A percentile compares a stretch with the other conserved stretches of the same genome.
These are phyloP conservation scores for Jatropha multifida DNA, from an alignment of 441 rosid genomes.

Conservation along the genomic window DNA sequence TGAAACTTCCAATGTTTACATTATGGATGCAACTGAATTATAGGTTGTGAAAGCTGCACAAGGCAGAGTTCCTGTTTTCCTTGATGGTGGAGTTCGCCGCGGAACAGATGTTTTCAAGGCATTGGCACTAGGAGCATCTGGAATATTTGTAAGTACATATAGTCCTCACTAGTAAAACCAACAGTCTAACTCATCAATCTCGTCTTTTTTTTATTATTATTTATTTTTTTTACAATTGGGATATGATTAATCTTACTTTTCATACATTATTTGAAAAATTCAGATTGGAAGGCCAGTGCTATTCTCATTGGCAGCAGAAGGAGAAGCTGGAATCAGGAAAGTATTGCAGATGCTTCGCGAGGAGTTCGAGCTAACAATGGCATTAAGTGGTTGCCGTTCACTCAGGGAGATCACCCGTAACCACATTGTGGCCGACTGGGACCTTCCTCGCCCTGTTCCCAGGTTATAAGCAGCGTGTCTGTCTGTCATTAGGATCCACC, in stretches of 20 bases:
- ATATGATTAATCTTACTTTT: no score
- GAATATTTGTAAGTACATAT: constrained; percentile 74
- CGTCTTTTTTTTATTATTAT: no score
- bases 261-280: neutral
- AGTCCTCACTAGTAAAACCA: neutral
- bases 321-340: constrained; percentile 80
- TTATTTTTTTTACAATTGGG: no score
- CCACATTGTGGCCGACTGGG: constrained; percentile 75
- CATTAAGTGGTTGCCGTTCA: constrained; percentile 81
- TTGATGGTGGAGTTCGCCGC: constrained; percentile 94
- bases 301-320: constrained; percentile 80
- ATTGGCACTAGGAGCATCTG: constrained; percentile 93
- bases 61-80: constrained; percentile 82
- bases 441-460: constrained; percentile 46
- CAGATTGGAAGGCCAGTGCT: constrained; percentile 96
- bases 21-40: constrained; percentile 7
- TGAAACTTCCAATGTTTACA: neutral
- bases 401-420: constrained; percentile 72
- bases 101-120: constrained; percentile 99
- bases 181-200: no score
- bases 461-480: constrained; percentile 41
- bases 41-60: constrained; percentile 89
- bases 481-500: constrained; percentile 1
- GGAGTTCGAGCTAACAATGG: constrained; percentile 93
- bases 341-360: constrained; percentile 76